These are phyloP conservation scores for Phlegmacium glaucopus DNA, from an alignment of 768 basidiomycete genomes.

Conservation along the genomic window DNA sequence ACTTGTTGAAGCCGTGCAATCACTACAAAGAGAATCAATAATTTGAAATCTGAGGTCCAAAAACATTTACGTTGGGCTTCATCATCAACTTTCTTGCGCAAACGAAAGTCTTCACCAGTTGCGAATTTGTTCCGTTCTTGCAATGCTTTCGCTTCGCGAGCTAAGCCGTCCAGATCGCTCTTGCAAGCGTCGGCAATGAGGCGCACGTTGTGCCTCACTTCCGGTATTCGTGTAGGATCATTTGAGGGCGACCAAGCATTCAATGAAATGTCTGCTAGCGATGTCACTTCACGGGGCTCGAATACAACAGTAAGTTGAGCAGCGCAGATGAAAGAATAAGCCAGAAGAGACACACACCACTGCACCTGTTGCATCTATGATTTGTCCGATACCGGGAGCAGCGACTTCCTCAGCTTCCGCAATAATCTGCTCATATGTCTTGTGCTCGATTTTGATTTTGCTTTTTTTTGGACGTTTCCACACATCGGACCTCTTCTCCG, in stretches of 20 bases:
- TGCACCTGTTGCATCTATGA: conserved; percentile 93
- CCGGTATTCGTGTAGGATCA: conserved; percentile 88
- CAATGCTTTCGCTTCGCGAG: conserved; percentile 83
- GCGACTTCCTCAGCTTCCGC: conserved; percentile 76
- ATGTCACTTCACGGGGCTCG: conserved; percentile 84
- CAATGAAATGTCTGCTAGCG: conserved; percentile 71
- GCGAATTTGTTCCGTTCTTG: conserved; percentile 77
- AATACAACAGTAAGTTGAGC: conserved; percentile 3
- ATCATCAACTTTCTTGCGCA: conserved; percentile 66
- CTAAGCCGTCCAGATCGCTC: conserved; percentile 82
- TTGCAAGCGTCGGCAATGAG: conserved; percentile 83
- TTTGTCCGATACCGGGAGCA: conserved; percentile 67
- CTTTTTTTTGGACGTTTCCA: conserved; percentile 88
- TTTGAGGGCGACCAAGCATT: conserved; percentile 84
- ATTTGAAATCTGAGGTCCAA: background rate
- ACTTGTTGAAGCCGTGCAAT: conserved; percentile 77
- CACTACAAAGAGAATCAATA: conserved; percentile 39
- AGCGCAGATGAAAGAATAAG: conserved; percentile 3
- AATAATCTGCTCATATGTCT: conserved; percentile 95
- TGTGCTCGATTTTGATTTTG: conserved; percentile 86
- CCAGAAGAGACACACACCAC: conserved; percentile 53
- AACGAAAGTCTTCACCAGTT: conserved; percentile 61
- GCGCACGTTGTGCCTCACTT: conserved; percentile 93
- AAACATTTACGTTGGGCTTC: conserved; percentile 69
- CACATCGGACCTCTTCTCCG: conserved; percentile 64